Conservation (phyloP, 2,329 filamentous ascomycete genomes). For the Elsinoe arachidis region DNA sequence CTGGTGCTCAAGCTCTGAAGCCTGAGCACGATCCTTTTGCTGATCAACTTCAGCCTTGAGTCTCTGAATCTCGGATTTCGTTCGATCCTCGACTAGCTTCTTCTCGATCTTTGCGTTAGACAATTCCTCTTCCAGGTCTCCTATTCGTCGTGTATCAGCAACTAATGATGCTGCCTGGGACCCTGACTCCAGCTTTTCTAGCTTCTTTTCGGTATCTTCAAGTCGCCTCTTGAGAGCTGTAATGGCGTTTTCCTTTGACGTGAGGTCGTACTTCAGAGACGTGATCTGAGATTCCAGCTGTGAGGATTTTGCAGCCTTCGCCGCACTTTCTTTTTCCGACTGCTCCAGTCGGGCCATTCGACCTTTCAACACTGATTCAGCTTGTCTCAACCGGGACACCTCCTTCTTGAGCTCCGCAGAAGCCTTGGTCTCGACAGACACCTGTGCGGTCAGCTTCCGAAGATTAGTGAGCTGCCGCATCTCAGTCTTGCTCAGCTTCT, state of each 20-base stretch:
- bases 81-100: constrained; percentile 61
- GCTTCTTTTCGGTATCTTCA: constrained; percentile 56
- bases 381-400: constrained; percentile 57
- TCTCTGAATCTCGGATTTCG: constrained; percentile 59
- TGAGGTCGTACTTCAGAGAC: constrained; percentile 52
- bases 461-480: constrained; percentile 75
- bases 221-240: constrained; percentile 62
- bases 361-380: constrained; percentile 52
- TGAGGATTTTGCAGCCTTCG: constrained; percentile 44
- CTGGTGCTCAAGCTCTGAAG: constrained; percentile 67
- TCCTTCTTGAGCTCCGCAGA: constrained; percentile 48
- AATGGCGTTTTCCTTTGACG: constrained; percentile 56
- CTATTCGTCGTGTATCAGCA: constrained; percentile 49
- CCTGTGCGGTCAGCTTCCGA: constrained; percentile 60
- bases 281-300: constrained; percentile 52
- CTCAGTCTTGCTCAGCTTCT: constrained; percentile 76
- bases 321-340: constrained; percentile 47
- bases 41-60: constrained; percentile 64
- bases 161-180: constrained; percentile 60
- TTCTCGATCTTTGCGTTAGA: constrained; percentile 63
- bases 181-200: constrained; percentile 58
- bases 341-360: constrained; percentile 54
- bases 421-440: constrained; percentile 44
- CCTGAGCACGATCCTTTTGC: constrained; percentile 59
- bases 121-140: constrained; percentile 56